Evolutionary conservation across 2,329 filamentous ascomycete species (phyloP).

Genomic region (Fusarium buharicum): DNA sequence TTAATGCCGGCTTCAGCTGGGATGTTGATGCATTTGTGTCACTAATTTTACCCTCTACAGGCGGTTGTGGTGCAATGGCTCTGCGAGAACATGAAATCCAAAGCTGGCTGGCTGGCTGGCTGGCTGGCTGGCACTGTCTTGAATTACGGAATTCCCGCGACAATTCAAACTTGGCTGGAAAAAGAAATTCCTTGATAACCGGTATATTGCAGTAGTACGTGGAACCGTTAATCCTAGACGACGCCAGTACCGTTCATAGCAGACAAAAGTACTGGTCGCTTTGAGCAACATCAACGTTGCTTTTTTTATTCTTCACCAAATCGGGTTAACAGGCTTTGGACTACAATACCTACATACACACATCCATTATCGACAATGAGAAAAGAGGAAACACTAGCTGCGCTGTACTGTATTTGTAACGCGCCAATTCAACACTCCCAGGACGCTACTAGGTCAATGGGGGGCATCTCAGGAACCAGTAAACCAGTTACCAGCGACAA

Average conservation of each 20-base stretch:
- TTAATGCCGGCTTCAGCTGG: slow-evolving; percentile 23
- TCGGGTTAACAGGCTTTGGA: slow-evolving; percentile 20
- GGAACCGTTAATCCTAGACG: slow-evolving; percentile 7
- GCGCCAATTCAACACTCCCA: slow-evolving; percentile 17
- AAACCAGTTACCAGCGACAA: slow-evolving; percentile 9
- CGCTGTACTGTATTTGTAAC: slow-evolving; percentile 35
- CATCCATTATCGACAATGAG: slow-evolving; percentile 26
- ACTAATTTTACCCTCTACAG: slow-evolving; percentile 20
- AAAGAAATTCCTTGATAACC: slow-evolving; percentile 10
- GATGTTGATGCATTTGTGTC: slow-evolving; percentile 24
- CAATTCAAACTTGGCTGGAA: slow-evolving; percentile 8
- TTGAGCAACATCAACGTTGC: slow-evolving; percentile 16
- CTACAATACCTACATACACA: slow-evolving; percentile 17
- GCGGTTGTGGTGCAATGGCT: slow-evolving; percentile 3
- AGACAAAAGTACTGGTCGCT: slow-evolving; percentile 21
- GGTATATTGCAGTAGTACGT: slow-evolving; percentile 18
- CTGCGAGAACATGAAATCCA: slow-evolving; percentile 4
- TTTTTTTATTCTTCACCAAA: slow-evolving; percentile 26
- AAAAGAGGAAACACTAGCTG: slow-evolving; percentile 39
- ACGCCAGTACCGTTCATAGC: slow-evolving; percentile 1
- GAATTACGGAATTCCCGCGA: slow-evolving; percentile 3
- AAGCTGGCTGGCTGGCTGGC: slow-evolving; percentile 3
- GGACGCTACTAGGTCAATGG: slow-evolving; percentile 15
- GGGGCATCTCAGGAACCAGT: slow-evolving; percentile 10
- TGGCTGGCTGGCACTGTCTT: background rate